Percentiles rank a stretch among this genome's conserved stretches.
phyloP scores from a whole-genome alignment of 2,329 filamentous ascomycete species.

The Cadophora luteo-olivacea region DNA sequence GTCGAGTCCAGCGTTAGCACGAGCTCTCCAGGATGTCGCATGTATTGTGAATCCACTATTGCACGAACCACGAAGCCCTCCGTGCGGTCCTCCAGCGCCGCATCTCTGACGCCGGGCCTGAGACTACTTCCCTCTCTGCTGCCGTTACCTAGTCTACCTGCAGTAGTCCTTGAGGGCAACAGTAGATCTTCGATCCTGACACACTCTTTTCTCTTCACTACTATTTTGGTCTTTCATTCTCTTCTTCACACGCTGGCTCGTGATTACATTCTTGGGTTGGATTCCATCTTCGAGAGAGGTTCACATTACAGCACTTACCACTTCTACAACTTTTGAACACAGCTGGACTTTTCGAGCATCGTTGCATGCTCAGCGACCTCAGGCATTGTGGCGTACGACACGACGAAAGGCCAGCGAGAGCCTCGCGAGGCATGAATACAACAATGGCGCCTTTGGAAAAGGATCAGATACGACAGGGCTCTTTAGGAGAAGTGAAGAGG shows the following conservation, averaged over 20 bases:
- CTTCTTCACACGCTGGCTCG: conserved; percentile 44
- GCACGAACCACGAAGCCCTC: conserved; percentile 21
- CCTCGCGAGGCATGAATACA: conserved; percentile 41
- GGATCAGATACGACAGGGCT: conserved; percentile 25
- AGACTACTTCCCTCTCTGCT: conserved; percentile 18
- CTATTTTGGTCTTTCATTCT: conserved; percentile 32
- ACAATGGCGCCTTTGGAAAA: conserved; percentile 43
- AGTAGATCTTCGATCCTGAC: conserved; percentile 32
- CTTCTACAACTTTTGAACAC: not conserved
- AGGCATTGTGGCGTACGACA: conserved; percentile 37
- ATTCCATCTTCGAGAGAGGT: conserved; percentile 29
- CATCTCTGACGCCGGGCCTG: conserved; percentile 23
- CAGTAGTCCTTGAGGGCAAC: conserved; percentile 23
- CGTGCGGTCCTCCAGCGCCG: conserved; percentile 19
- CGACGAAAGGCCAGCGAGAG: conserved; percentile 30
- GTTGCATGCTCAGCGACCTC: conserved; percentile 34
- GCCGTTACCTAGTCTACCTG: conserved; percentile 26
- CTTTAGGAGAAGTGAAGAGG: conserved; percentile 27
- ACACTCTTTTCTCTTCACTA: conserved; percentile 32
- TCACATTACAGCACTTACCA: conserved; percentile 19
- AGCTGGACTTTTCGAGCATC: conserved; percentile 29
- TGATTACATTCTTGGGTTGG: conserved; percentile 39
- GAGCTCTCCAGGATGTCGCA: conserved; percentile 17
- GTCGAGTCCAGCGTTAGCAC: conserved; percentile 14
- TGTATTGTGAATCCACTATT: conserved; percentile 12